These are phyloP conservation scores for Chaetomidium leptoderma DNA, from an alignment of 495 filamentous ascomycete species.

Conservation along the genomic window DNA sequence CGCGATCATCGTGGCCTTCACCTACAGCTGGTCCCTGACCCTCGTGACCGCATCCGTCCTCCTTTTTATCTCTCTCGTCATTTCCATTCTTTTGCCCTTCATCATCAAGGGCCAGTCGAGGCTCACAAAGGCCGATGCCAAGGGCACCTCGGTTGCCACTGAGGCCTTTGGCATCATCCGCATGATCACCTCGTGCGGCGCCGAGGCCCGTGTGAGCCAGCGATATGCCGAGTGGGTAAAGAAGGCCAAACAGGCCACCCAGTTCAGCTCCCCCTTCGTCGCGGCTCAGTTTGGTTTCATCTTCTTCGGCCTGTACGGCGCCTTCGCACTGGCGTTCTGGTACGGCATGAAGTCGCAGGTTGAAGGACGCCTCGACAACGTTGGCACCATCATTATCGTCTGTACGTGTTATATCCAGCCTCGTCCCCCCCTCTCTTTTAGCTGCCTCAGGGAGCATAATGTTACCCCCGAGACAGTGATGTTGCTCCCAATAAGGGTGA, in stretches of 20 bases:
- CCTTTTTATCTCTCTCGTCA: slow-evolving; percentile 51
- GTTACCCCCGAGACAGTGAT: no score
- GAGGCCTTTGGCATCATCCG: slow-evolving; percentile 54
- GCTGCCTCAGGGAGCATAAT: no score
- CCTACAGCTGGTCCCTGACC: slow-evolving; percentile 54
- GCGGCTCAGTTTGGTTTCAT: slow-evolving; percentile 36
- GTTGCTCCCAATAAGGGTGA: no score
- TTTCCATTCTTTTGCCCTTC: slow-evolving; percentile 55
- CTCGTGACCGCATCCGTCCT: slow-evolving; percentile 55
- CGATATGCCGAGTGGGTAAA: slow-evolving; percentile 56
- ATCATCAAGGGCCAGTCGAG: slow-evolving; percentile 50
- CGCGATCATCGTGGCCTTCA: slow-evolving; percentile 57
- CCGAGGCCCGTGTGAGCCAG: slow-evolving; percentile 48
- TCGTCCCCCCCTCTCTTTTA: no score
- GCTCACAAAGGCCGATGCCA: slow-evolving; percentile 40
- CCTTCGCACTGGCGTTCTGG: slow-evolving; percentile 51
- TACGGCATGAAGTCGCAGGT: slow-evolving; percentile 44
- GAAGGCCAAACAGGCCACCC: slow-evolving; percentile 50
- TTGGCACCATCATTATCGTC: slow-evolving; percentile 49
- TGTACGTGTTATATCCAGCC: no score
- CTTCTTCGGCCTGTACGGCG: slow-evolving; percentile 43
- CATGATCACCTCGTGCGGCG: slow-evolving; percentile 62
- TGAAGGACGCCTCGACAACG: slow-evolving; percentile 37
- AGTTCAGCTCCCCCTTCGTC: slow-evolving; percentile 45
- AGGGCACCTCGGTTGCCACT: slow-evolving; percentile 55